Conservation (phyloP, 2,329 filamentous ascomycete species). For the Scleromitrula shiraiana region DNA sequence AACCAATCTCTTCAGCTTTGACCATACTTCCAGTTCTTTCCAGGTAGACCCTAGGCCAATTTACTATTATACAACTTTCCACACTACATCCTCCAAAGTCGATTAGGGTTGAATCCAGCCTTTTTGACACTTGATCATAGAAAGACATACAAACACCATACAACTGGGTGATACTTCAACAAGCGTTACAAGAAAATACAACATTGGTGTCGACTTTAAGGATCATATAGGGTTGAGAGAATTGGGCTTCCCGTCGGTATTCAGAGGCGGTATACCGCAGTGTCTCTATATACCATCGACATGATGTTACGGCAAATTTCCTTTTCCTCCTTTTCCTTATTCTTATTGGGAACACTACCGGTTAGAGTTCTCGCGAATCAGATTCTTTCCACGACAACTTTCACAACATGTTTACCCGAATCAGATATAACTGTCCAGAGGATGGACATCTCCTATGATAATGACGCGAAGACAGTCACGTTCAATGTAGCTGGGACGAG, state of each 20-base stretch:
- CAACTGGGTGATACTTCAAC: neutral
- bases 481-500: constrained; percentile 83
- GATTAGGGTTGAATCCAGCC: neutral
- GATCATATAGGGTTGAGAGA: neutral
- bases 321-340: constrained; percentile 24
- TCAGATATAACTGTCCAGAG: constrained; percentile 60
- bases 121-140: constrained; percentile 7
- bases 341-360: constrained; percentile 24
- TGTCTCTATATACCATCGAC: constrained; percentile 12
- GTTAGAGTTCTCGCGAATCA: constrained; percentile 52
- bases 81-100: neutral
- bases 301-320: constrained; percentile 26
- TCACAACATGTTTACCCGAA: constrained; percentile 60
- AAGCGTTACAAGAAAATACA: constrained; percentile 1
- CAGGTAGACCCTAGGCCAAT: constrained; percentile 52
- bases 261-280: constrained; percentile 7
- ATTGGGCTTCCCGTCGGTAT: neutral
- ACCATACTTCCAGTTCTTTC: constrained; percentile 35
- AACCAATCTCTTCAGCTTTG: constrained; percentile 5
- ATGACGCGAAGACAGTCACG: constrained; percentile 59
- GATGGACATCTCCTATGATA: constrained; percentile 73
- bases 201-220: neutral
- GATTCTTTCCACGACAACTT: constrained; percentile 73
- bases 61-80: constrained; percentile 23
- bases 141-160: constrained; percentile 2